Percentiles rank a stretch among this genome's conserved stretches.
phyloP scores from a whole-genome alignment of 2,329 filamentous ascomycete species.

The Macrophomina tecta region DNA sequence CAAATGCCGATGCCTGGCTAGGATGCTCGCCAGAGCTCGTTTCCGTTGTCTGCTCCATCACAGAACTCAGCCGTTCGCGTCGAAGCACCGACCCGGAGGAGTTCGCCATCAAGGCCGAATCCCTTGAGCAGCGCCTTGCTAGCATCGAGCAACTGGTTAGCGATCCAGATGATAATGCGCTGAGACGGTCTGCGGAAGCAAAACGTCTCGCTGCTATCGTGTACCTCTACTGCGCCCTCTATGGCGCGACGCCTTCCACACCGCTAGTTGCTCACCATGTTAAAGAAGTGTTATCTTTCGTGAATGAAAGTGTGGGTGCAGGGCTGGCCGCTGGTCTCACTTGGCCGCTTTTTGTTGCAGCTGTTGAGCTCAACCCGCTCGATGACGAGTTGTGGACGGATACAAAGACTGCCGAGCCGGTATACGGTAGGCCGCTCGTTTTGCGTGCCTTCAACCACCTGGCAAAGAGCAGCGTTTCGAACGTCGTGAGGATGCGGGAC shows the following conservation, averaged over 20 bases:
- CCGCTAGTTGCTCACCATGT: slow-evolving; percentile 37
- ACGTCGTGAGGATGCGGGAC: slow-evolving; percentile 52
- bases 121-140: slow-evolving; percentile 43
- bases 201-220: slow-evolving; percentile 53
- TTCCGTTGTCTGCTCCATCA: slow-evolving; percentile 54
- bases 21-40: slow-evolving; percentile 57
- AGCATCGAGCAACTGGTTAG: slow-evolving; percentile 43
- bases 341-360: slow-evolving; percentile 53
- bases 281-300: slow-evolving; percentile 42
- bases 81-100: slow-evolving; percentile 35
- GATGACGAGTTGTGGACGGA: slow-evolving; percentile 46
- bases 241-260: slow-evolving; percentile 50
- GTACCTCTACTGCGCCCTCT: slow-evolving; percentile 55
- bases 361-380: slow-evolving; percentile 47
- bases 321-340: slow-evolving; percentile 45
- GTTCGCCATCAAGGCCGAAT: slow-evolving; percentile 43
- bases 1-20: slow-evolving; percentile 54
- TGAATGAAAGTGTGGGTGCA: slow-evolving; percentile 43
- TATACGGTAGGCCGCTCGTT: slow-evolving; percentile 48
- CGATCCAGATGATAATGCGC: slow-evolving; percentile 40
- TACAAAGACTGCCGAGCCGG: slow-evolving; percentile 30
- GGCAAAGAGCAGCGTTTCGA: slow-evolving; percentile 48
- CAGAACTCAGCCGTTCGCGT: slow-evolving; percentile 51
- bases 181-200: slow-evolving; percentile 48
- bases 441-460: slow-evolving; percentile 50